A percentile compares a stretch with the other conserved stretches of the same genome.
Conservation (phyloP, 768 basidiomycete genomes). For the Termitomyces heimii region DNA sequence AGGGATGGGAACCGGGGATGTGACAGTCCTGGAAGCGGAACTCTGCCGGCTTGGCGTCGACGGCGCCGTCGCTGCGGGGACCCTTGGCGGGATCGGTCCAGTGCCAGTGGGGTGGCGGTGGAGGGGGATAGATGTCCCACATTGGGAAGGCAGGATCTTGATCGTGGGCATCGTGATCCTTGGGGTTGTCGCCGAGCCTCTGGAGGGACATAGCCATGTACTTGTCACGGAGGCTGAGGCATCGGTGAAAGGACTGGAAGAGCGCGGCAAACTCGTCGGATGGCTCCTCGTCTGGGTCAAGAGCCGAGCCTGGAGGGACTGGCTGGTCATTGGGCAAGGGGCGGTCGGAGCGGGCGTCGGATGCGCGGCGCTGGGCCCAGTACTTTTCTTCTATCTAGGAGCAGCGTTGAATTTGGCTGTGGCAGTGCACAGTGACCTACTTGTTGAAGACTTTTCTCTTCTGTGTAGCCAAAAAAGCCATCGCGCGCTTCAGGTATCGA, state of each 20-base stretch:
- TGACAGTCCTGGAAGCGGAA: not conserved
- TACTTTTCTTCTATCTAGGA: conserved; percentile 70
- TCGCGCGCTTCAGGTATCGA: conserved; percentile 52
- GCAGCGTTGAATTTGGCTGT: not conserved
- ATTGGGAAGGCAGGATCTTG: conserved; percentile 53
- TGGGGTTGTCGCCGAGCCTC: conserved; percentile 90
- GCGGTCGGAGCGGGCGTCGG: conserved; percentile 44
- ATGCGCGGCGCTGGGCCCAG: conserved; percentile 58
- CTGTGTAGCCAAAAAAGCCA: conserved; percentile 74
- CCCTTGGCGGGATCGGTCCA: conserved; percentile 53
- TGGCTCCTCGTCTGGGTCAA: conserved; percentile 29
- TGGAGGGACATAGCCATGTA: conserved; percentile 88
- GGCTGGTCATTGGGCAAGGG: conserved; percentile 23
- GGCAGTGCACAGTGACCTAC: conserved; percentile 33
- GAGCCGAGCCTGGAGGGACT: conserved; percentile 10
- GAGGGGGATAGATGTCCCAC: conserved; percentile 90
- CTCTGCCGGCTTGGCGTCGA: conserved; percentile 7
- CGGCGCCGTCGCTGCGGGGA: conserved; percentile 33
- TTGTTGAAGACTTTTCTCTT: conserved; percentile 72
- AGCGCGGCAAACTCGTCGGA: conserved; percentile 46
- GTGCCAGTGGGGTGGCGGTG: conserved; percentile 96
- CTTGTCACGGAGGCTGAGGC: conserved; percentile 91
- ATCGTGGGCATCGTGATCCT: conserved; percentile 77
- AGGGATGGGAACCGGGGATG: conserved; percentile 45
- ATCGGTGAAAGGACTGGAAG: conserved; percentile 71